Evolutionary conservation across 805 yeast species (phyloP).

Genomic region (Pichia occidentalis): DNA sequence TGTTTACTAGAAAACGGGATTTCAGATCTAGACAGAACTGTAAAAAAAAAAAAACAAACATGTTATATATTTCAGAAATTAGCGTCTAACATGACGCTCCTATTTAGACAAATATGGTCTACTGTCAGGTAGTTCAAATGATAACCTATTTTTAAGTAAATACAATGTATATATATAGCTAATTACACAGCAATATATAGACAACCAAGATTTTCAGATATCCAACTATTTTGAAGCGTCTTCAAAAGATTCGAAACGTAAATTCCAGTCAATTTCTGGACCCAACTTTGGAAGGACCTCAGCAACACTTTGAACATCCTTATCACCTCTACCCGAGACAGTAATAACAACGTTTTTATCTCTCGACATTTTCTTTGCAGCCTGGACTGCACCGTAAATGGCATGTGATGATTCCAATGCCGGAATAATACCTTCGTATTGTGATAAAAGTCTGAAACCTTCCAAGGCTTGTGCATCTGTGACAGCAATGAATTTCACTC

Average conservation of each 20-base stretch:
- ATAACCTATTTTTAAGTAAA: too few species aligned
- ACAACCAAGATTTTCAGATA: background rate
- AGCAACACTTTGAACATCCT: constrained; percentile 97
- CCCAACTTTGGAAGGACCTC: constrained; percentile 88
- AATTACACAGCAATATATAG: background rate
- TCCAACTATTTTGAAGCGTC: constrained; percentile 25
- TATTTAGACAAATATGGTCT: too few species aligned
- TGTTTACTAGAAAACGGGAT: too few species aligned
- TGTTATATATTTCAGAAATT: too few species aligned
- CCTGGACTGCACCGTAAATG: constrained; percentile 79
- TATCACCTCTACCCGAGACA: constrained; percentile 97
- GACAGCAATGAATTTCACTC: constrained; percentile 87
- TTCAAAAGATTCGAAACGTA: constrained; percentile 60
- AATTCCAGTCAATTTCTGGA: constrained; percentile 90
- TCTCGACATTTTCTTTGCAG: constrained; percentile 75
- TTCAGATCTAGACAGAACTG: too few species aligned
- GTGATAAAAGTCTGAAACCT: constrained; percentile 84
- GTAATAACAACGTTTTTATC: constrained; percentile 82
- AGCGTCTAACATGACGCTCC: too few species aligned
- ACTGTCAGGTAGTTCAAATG: too few species aligned
- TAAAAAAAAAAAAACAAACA: too few species aligned
- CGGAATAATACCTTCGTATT: constrained; percentile 96
- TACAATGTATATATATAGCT: too few species aligned
- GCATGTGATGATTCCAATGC: constrained; percentile 98
- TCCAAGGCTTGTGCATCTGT: constrained; percentile 91